Evolutionary conservation across 345 rosid genomes (phyloP), one percentile per base, ranked within the genome.

Genomic region (Alliaria petiolata): DNA sequence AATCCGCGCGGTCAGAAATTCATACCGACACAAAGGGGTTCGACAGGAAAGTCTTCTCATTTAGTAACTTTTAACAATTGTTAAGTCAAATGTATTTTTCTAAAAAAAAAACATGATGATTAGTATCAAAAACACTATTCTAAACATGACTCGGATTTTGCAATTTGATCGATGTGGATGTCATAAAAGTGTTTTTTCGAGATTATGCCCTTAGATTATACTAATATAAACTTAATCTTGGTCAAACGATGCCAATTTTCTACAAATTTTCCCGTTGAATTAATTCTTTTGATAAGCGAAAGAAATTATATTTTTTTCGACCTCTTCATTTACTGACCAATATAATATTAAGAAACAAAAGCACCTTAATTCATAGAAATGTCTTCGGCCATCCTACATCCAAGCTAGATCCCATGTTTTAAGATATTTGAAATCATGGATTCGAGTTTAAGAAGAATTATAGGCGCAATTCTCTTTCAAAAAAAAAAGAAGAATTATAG

Each of bases 161-260:
- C 62, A 62, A 43, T 64, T 71, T 52, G 62, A 62, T 62, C 7
- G 55, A 62, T 51, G 14, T 20, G 7, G 53, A 62, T 34, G 62
- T 52, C 34, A 7, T 25, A 12, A 38, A 60, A 10, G 13, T 42
- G 17, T 40, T 52, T 9, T 14, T 17, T 14, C 8, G 8, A 61
- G 52, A 61, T 49, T 49, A 50, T 70, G 39, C 49, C 20, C 12
- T 45, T 47, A 4, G 14, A 19, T 36, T 38, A 58, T 69, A 42
- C 11, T 40, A 26, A 15, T 25, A 47, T 38, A 49, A 47, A 30
- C 5, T 9, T 49, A 47, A 59, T 36, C 11, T 39, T 53, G 63
- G 70, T 62, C 70, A 62, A 62, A 53, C 38, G 47, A 72, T 72
- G 20, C 64, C 63, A 44, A 28, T 61, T 70, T 42, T n/a, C 22